phyloP scores from a whole-genome alignment of 208 protist genomes.

The Crithidia acanthocephali region DNA sequence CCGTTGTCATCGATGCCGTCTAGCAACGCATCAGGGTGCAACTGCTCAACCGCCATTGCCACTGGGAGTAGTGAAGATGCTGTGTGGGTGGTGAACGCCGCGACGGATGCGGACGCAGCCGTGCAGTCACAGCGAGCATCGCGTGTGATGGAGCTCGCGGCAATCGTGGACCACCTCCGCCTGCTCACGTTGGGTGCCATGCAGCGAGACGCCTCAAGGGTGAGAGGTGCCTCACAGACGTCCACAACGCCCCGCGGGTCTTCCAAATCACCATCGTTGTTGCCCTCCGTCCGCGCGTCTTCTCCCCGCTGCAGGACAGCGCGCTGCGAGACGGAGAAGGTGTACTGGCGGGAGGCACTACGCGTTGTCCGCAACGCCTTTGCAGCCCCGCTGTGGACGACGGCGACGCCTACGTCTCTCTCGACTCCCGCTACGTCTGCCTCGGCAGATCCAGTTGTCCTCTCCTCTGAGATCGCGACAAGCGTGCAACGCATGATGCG shows the following conservation, averaged over 20 bases:
- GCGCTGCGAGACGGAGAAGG: not conserved
- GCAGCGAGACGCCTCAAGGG: slow-evolving; percentile 9
- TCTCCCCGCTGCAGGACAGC: not conserved
- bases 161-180: slow-evolving; percentile 40
- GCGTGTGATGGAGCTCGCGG: slow-evolving; percentile 20
- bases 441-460: not conserved
- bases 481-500: slow-evolving; percentile 29
- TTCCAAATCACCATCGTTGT: not conserved
- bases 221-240: not conserved
- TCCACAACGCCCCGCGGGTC: not conserved
- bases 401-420: not conserved
- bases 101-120: not conserved
- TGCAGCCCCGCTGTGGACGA: not conserved
- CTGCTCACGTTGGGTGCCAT: slow-evolving; percentile 32
- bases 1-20: not conserved
- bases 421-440: not conserved
- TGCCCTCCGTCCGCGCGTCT: not conserved
- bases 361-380: slow-evolving; percentile 23
- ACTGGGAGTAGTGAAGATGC: no score
- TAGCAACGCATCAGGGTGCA: no score
- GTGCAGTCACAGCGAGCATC: slow-evolving; percentile 12
- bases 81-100: not conserved
- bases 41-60: no score
- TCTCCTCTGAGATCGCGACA: not conserved
- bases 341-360: slow-evolving; percentile 35